Evolutionary conservation across 2,329 filamentous ascomycete species (phyloP).

Genomic region (Eutypella sp.): DNA sequence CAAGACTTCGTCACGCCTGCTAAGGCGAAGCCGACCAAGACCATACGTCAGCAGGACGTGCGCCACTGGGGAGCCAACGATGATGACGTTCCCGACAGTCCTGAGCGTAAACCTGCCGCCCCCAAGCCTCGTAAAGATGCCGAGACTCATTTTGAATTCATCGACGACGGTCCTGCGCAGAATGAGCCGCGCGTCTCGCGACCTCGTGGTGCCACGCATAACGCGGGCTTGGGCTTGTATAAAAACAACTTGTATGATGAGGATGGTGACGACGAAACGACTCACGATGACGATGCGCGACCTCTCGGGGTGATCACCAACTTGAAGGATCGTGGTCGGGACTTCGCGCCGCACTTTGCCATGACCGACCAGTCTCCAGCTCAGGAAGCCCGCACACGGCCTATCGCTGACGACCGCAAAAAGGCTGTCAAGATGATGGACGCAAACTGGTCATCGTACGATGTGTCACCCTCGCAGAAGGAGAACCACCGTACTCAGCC

Average conservation of each 20-base stretch:
- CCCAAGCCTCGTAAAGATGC: slow-evolving; percentile 72
- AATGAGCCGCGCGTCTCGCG: slow-evolving; percentile 43
- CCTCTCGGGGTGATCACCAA: slow-evolving; percentile 67
- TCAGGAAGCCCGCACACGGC: slow-evolving; percentile 34
- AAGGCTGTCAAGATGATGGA: slow-evolving; percentile 73
- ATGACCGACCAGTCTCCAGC: slow-evolving; percentile 65
- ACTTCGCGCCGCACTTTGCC: slow-evolving; percentile 73
- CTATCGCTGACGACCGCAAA: slow-evolving; percentile 53
- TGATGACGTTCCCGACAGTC: slow-evolving; percentile 52
- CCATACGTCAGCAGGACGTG: slow-evolving; percentile 60
- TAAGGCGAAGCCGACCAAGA: slow-evolving; percentile 60
- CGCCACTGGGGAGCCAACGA: slow-evolving; percentile 77
- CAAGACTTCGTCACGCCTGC: slow-evolving; percentile 80
- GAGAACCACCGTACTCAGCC: slow-evolving; percentile 38
- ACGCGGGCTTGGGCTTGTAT: slow-evolving; percentile 68
- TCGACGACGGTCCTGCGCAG: slow-evolving; percentile 64
- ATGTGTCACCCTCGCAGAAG: slow-evolving; percentile 51
- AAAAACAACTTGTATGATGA: slow-evolving; percentile 68
- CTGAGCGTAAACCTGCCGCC: slow-evolving; percentile 52
- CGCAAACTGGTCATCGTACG: slow-evolving; percentile 53
- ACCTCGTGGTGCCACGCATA: slow-evolving; percentile 54
- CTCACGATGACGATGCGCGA: slow-evolving; percentile 32
- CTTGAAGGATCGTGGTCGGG: slow-evolving; percentile 66
- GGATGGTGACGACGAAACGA: slow-evolving; percentile 36
- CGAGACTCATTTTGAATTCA: slow-evolving; percentile 77